A percentile compares a stretch with the other conserved stretches of the same genome.
Conservation (phyloP, 2,329 filamentous ascomycete species). For the Pyrenophora graminea region DNA sequence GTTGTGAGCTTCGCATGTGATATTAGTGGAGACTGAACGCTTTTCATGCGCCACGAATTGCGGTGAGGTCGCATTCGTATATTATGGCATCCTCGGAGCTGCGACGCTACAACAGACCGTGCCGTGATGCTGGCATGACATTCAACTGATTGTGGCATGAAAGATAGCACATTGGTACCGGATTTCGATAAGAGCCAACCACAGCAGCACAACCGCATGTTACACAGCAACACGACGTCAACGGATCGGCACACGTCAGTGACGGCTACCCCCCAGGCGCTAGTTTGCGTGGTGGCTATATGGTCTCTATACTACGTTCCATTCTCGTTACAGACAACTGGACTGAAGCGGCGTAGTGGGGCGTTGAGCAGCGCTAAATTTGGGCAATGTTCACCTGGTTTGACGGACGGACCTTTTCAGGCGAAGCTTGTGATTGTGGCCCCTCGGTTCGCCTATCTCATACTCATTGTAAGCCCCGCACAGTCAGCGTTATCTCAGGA, state of each 20-base stretch:
- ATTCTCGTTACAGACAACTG: background rate
- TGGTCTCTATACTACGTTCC: conserved; percentile 4
- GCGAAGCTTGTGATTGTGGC: background rate
- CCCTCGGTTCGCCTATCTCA: background rate
- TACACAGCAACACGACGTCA: conserved; percentile 19
- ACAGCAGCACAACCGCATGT: conserved; percentile 5
- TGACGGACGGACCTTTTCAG: background rate
- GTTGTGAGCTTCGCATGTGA: conserved; percentile 2
- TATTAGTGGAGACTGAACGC: background rate
- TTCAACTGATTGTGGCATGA: no score
- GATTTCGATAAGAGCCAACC: conserved; percentile 19
- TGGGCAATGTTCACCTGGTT: background rate
- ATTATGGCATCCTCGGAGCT: background rate
- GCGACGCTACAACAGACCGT: background rate
- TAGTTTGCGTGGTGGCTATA: background rate
- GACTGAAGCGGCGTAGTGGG: background rate
- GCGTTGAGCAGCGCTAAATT: background rate
- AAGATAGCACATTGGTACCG: conserved; percentile 7
- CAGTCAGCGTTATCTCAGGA: conserved; percentile 15
- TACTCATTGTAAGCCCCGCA: conserved; percentile 14
- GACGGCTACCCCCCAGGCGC: conserved; percentile 14
- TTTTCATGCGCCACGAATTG: background rate
- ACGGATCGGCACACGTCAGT: conserved; percentile 15
- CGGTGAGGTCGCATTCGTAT: background rate
- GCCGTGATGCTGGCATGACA: background rate